Conservation (phyloP, 1,139 yeast genomes). For the Geotrichum australiense region DNA sequence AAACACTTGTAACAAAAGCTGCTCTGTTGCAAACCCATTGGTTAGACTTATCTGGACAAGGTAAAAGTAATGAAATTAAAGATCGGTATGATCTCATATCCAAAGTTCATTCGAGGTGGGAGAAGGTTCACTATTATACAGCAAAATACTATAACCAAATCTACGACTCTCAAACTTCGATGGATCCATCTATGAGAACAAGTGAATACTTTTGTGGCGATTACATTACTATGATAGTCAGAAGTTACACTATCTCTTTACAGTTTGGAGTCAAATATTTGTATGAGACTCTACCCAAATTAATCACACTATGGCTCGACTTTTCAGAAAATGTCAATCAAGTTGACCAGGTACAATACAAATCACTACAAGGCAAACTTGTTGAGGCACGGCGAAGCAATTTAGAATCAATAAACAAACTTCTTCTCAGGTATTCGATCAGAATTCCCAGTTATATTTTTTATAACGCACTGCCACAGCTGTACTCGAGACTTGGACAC, state of each 20-base stretch:
- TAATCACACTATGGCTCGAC: conserved; percentile 88
- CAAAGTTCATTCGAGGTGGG: conserved; percentile 57
- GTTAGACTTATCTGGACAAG: conserved; percentile 82
- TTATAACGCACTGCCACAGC: conserved; percentile 82
- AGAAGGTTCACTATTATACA: conserved; percentile 69
- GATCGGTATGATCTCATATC: conserved; percentile 60
- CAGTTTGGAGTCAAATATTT: conserved; percentile 62
- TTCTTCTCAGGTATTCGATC: conserved; percentile 38
- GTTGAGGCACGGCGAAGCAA: conserved; percentile 22
- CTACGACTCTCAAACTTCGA: conserved; percentile 51
- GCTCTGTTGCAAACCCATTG: conserved; percentile 80
- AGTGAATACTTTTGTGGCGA: conserved; percentile 44
- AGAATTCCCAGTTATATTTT: conserved; percentile 57
- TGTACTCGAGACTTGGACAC: conserved; percentile 73
- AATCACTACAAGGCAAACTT: conserved; percentile 18
- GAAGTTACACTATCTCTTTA: conserved; percentile 60
- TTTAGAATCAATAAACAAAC: conserved; percentile 30
- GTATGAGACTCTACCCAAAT: conserved; percentile 82
- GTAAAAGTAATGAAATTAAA: conserved; percentile 67
- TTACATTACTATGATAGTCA: conserved; percentile 59
- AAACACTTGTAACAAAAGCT: conserved; percentile 22
- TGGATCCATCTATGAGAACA: conserved; percentile 35
- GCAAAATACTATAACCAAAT: conserved; percentile 77
- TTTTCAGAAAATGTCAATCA: conserved; percentile 45
- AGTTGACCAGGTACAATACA: conserved; percentile 12